Percentiles rank a stretch among this genome's conserved stretches.
These are phyloP conservation scores for Lathyrus sativus DNA, from an alignment of 306 rosid species.

Conservation along the genomic window DNA sequence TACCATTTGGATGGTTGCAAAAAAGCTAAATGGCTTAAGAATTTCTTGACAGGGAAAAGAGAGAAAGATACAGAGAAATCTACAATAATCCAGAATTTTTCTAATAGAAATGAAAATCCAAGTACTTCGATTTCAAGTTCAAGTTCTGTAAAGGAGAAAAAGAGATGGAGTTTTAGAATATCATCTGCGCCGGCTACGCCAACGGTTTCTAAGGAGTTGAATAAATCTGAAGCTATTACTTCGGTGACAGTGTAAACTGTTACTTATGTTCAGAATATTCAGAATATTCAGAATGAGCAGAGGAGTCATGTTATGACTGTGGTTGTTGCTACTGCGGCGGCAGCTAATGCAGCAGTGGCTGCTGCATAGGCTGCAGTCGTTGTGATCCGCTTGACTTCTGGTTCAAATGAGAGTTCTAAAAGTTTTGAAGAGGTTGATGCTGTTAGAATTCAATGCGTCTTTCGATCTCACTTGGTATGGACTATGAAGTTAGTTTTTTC, in stretches of 20 bases:
- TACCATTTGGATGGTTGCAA: too few relatives aligned
- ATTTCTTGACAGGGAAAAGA: too few relatives aligned
- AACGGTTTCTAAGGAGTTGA: conserved; percentile 51
- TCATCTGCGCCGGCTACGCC: conserved; percentile 63
- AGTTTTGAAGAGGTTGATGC: conserved; percentile 70
- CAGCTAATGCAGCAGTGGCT: conserved; percentile 62
- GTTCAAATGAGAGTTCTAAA: conserved; percentile 41
- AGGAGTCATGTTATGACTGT: conserved; percentile 69
- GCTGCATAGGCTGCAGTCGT: conserved; percentile 80
- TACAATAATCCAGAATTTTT: too few relatives aligned
- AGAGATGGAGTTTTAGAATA: conserved; percentile 89
- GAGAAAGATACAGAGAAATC: too few relatives aligned
- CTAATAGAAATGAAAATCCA: too few relatives aligned
- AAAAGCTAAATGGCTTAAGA: too few relatives aligned
- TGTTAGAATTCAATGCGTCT: conserved; percentile 69
- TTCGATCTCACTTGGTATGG: conserved; percentile 79
- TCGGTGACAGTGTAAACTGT: conserved; percentile 39
- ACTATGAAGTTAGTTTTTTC: not conserved
- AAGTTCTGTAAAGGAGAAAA: conserved; percentile 69
- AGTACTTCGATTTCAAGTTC: conserved; percentile 51
- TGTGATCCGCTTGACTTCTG: conserved; percentile 54
- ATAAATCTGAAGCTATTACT: conserved; percentile 27
- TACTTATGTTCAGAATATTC: conserved; percentile 48
- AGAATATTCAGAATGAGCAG: conserved; percentile 56
- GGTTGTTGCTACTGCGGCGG: conserved; percentile 64